Base-by-base conservation (phyloP, 2,329 filamentous ascomycete species). In the Boeremia lycopersici region DNA sequence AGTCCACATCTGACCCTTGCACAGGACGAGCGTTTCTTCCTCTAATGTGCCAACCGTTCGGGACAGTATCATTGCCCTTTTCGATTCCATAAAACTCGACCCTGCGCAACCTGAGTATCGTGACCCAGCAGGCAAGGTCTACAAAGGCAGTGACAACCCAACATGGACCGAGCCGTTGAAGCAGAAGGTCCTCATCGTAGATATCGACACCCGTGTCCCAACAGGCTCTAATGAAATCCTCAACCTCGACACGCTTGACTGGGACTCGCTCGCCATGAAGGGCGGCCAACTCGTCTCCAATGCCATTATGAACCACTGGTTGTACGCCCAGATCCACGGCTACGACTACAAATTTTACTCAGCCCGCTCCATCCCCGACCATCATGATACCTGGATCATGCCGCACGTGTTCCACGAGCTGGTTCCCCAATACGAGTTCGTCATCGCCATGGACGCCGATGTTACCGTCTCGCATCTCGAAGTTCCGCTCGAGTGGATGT, bases 401-500 rank as follows among this genome's bases (percentile, higher is more conserved):
- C 75, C 79, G 0, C 72, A 75, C 10, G 69, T 73, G 6, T 65
- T 80, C 30, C 68, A 70, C 36, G 68, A 78, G 19, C 71, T 77
- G 1, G 65, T 80, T 25, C 65, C 70, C 15, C 53, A 69, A 0
- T 77, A 81, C 64, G 67, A 76, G 4, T 74, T 79, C 8, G 74
- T 81, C 25, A 66, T 81, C 41, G 76, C 78, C 45, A 62, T 81
- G 52, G 79, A 81, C 59, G 74, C 77, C 26, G 79, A 82, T 56
- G 76, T 73, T 26, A 71, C 76, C 6, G 72, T 81, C 45, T 65
- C 72, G 1, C 71, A 80, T 45, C 72, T 76, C 0, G 71, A 79
- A 38, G 62, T 82, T 2, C 79, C 79, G 2, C 53, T 81, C 11
- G 79, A 82, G 64, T 81, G 78, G 76, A 72, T 82, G 13, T 73